These are phyloP conservation scores for Lichtheimia ramosa DNA, from an alignment of 371 early-diverging fungal species.

Conservation along the genomic window DNA sequence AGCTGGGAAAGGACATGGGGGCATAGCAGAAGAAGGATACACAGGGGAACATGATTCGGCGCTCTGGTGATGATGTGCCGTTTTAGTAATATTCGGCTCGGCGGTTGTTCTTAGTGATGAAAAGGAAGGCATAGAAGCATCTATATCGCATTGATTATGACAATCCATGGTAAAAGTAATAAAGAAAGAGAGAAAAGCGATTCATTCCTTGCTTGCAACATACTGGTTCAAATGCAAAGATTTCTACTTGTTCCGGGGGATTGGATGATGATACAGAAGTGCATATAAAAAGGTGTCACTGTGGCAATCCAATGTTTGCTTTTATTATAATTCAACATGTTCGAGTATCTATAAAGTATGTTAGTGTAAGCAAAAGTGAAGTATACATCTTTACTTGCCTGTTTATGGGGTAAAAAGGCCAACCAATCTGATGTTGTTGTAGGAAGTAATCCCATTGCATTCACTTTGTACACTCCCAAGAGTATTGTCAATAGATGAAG, in stretches of 20 bases:
- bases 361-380: background rate
- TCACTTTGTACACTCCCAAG: constrained; percentile 89
- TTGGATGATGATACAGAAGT: no score
- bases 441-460: constrained; percentile 94
- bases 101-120: background rate
- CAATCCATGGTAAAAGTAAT: background rate
- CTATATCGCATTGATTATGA: background rate
- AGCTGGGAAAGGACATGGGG: no score
- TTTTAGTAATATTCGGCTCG: background rate
- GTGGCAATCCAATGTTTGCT: no score
- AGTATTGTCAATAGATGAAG: constrained; percentile 77
- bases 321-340: constrained; percentile 17
- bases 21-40: no score
- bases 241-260: background rate
- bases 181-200: no score
- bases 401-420: constrained; percentile 85
- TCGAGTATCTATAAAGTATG: constrained; percentile 22
- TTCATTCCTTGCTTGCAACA: background rate
- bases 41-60: no score
- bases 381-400: constrained; percentile 8
- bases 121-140: background rate
- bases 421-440: constrained; percentile 95
- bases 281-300: no score
- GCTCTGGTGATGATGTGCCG: background rate
- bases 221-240: background rate